Percentiles rank a stretch among this genome's conserved stretches.
Evolutionary conservation across 768 basidiomycete genomes (phyloP).

Genomic region (Holtermannia corniformis): DNA sequence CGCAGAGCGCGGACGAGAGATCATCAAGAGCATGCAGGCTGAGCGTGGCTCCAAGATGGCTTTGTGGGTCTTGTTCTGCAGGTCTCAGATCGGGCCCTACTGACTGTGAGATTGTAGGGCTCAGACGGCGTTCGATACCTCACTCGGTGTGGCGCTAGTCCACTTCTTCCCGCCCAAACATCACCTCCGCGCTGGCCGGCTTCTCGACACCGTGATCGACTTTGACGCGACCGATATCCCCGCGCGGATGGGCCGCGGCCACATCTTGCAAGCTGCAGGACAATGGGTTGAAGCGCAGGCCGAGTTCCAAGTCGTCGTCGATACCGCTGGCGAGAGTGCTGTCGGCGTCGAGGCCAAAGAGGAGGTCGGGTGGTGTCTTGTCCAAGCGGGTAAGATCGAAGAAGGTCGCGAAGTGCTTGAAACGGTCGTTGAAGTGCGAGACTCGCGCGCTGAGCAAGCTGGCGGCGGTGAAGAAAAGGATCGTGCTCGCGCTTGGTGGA

Average conservation of each 20-base stretch:
- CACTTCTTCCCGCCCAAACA: conserved; percentile 84
- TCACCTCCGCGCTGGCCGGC: conserved; percentile 62
- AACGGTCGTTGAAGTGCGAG: conserved; percentile 27
- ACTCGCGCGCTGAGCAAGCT: conserved; percentile 26
- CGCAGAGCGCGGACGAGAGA: conserved; percentile 60
- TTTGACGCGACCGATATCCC: conserved; percentile 55
- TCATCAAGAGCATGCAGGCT: conserved; percentile 50
- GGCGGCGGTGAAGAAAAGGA: conserved; percentile 47
- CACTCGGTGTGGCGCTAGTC: conserved; percentile 65
- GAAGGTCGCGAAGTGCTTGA: conserved; percentile 35
- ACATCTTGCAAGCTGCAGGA: conserved; percentile 55
- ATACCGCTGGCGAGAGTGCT: conserved; percentile 23
- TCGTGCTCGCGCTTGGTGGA: conserved; percentile 76
- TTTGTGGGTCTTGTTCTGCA: neutral
- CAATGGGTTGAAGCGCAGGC: conserved; percentile 61
- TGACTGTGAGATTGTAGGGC: conserved; percentile 45
- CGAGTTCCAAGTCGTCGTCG: conserved; percentile 54
- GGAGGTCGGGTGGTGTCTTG: conserved; percentile 76
- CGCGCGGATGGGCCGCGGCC: conserved; percentile 65
- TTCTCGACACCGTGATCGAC: conserved; percentile 63
- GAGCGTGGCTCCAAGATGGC: conserved; percentile 31
- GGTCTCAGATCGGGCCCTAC: neutral
- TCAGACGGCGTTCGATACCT: conserved; percentile 58
- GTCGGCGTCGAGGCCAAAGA: conserved; percentile 52
- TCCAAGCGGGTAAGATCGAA: conserved; percentile 44